Evolutionary conservation across 345 rosid genomes (phyloP), one percentile per base, ranked within the genome.

Genomic region (Eucalyptus cloeziana): DNA sequence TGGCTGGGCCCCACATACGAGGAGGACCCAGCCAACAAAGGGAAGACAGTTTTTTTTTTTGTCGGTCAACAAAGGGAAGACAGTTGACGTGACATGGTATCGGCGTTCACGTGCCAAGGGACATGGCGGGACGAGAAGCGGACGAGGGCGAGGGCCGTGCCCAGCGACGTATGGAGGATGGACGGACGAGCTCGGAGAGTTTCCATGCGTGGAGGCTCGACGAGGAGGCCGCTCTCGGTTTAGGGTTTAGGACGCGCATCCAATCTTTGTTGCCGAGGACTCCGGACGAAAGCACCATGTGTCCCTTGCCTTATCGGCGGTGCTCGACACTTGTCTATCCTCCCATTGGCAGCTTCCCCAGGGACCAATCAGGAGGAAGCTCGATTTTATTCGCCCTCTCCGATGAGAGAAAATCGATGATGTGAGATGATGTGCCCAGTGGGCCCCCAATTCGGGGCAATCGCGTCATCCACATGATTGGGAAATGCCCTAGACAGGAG

Each of bases 111-210:
- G 40, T 37, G 40, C 40, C 40, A 37, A 37, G 40, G 40, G 40
- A 37, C 40, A 37, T 37, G 40, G 40, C 52, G 40, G 40, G 40
- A 37, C 40, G 40, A 4, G 40, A 37, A 37, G n/a, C n/a, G 86
- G 25, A 91, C 93, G 21, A 90, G 89, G 90, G 87, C 92, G 93
- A 58, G 14, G 4, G 13, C n/a, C 13, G 93, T 94, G 79, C 96
- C 97, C 15, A 94, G 98, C 90, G 98, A 95, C 81, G 95, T 94
- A 37, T 93, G 97, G 97, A 91, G 93, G 88, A 90, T 94, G 95
- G 96, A 94, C 85, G 21, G 54, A 54, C 60, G 86, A 90, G 24
- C 79, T 56, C 21, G 97, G 97, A 85, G 96, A 95, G 37, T 92
- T 94, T 49, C 50, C 50, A 49, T 92, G 98, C 97, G 88, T 94